Base-by-base conservation (phyloP, 2,329 filamentous ascomycete genomes). In the Cercospora zeina region DNA sequence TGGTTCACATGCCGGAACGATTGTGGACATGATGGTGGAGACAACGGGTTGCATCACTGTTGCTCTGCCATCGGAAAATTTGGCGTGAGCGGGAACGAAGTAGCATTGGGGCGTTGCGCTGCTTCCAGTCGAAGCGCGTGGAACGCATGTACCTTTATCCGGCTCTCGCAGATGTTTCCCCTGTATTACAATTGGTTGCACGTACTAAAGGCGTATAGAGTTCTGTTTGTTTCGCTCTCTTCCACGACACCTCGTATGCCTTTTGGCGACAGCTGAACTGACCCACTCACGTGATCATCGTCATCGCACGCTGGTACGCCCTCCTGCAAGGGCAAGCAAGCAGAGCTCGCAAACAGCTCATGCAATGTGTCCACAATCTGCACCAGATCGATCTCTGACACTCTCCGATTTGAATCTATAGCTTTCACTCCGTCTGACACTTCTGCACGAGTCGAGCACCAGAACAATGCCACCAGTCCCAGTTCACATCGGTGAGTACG, bases 401-500 rank as follows among this genome's bases (percentile, higher is more conserved):
- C 14, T 30, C 6, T 51, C 14, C 30, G 47, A 27, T 51, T 51
- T 24, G n/a, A 30, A 7, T 30, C n/a, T 50, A 10, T 4, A 49
- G n/a, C 5, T 14, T 31, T 3, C 14, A 16, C 13, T 31, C 21
- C 36, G 16, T 16, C 4, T 33, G 6, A 37, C 51, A 54, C 13
- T 24, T 24, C 2, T 33, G 51, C 51, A n/a, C 51, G 19, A 36
- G 33, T 19, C 51, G 16, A 37, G 24, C 4, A 24, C 31, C 34
- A n/a, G 8, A 61, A 76, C 42, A 10, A 81, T 81, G 79, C 77
- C 79, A 11, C 79, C 78, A 11, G 77, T 81, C 49, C 77, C 74
- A 47, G 74, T 80, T 59, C 78, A 81, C 74, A 77, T 77, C 60
- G 54, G 58, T 60, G 16, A 45, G 36, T 51, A 45, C 13, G 10